These are phyloP conservation scores for Saksenaea oblongispora DNA, from an alignment of 371 early-diverging fungal genomes.

Conservation along the genomic window DNA sequence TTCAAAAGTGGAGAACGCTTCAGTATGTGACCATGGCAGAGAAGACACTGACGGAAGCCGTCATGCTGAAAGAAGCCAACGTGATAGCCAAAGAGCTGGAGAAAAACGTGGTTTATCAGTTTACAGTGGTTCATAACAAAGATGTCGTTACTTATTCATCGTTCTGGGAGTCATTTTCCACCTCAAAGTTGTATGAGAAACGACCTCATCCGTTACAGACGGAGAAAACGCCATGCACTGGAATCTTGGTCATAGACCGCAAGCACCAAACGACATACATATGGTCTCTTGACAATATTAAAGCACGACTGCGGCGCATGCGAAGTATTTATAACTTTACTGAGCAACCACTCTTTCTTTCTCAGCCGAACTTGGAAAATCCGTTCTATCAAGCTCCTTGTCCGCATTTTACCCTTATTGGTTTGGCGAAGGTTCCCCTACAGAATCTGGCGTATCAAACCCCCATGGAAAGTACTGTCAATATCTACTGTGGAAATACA, in stretches of 20 bases:
- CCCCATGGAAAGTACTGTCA: slow-evolving; percentile 55
- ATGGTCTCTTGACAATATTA: slow-evolving; percentile 76
- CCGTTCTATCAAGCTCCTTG: slow-evolving; percentile 68
- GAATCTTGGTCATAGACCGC: slow-evolving; percentile 70
- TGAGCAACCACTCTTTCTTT: slow-evolving; percentile 69
- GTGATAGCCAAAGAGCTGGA: slow-evolving; percentile 79
- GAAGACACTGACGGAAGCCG: slow-evolving; percentile 67
- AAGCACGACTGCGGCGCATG: slow-evolving; percentile 71
- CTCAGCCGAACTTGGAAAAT: slow-evolving; percentile 73
- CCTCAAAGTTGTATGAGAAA: slow-evolving; percentile 19
- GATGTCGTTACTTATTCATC: slow-evolving; percentile 54
- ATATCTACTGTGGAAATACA: slow-evolving; percentile 61
- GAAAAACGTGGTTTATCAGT: slow-evolving; percentile 81
- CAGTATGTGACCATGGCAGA: slow-evolving; percentile 75
- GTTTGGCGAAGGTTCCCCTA: slow-evolving; percentile 59
- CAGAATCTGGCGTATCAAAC: slow-evolving; percentile 52
- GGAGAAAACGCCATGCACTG: slow-evolving; percentile 56
- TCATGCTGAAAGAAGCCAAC: slow-evolving; percentile 85
- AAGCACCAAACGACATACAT: slow-evolving; percentile 70
- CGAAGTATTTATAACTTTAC: slow-evolving; percentile 70
- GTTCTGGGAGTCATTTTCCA: slow-evolving; percentile 63
- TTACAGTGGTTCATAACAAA: slow-evolving; percentile 68
- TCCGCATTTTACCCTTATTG: slow-evolving; percentile 71
- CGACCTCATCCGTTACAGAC: background rate
- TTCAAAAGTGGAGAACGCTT: slow-evolving; percentile 61